phyloP scores from a whole-genome alignment of 179 eudicot species.

The Spergularia azorica region DNA sequence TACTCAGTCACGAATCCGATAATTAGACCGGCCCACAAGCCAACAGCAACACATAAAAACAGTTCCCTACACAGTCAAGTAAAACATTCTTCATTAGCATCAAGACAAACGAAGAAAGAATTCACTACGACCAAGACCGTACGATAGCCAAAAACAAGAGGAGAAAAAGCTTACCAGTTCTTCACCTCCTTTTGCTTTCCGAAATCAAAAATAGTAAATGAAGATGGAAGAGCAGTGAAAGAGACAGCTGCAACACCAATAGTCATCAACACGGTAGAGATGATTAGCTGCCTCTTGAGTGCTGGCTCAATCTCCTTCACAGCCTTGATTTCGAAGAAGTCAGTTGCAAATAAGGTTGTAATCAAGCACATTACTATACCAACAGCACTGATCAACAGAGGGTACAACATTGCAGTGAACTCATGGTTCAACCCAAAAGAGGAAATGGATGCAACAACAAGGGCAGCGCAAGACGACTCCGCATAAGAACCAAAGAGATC shows the following conservation, averaged over 20 bases:
- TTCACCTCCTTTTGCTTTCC: conserved; percentile 82
- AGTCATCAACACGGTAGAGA: conserved; percentile 87
- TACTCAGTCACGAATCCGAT: conserved; percentile 94
- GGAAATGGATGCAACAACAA: conserved; percentile 91
- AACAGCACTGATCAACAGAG: conserved; percentile 71
- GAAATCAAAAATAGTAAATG: conserved; percentile 84
- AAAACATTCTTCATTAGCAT: conserved; percentile 17
- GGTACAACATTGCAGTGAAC: conserved; percentile 79
- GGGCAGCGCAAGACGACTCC: conserved; percentile 94
- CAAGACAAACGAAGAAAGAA: background rate
- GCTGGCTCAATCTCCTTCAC: conserved; percentile 95
- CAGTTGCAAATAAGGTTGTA: conserved; percentile 90
- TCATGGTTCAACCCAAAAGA: conserved; percentile 88
- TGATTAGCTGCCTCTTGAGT: conserved; percentile 77
- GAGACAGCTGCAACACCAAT: conserved; percentile 68
- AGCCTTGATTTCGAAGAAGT: conserved; percentile 83
- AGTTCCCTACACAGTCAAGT: conserved; percentile 64
- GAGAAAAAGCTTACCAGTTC: conserved; percentile 61
- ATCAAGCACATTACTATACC: conserved; percentile 84
- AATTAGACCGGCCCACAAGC: conserved; percentile 96
- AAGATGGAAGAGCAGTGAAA: conserved; percentile 76
- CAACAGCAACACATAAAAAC: conserved; percentile 85
- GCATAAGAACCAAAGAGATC: conserved; percentile 98
- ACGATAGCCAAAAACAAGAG: background rate
- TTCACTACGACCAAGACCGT: background rate